Conservation (phyloP, 2,329 filamentous ascomycete species). For the Ceratocystis albifundus region DNA sequence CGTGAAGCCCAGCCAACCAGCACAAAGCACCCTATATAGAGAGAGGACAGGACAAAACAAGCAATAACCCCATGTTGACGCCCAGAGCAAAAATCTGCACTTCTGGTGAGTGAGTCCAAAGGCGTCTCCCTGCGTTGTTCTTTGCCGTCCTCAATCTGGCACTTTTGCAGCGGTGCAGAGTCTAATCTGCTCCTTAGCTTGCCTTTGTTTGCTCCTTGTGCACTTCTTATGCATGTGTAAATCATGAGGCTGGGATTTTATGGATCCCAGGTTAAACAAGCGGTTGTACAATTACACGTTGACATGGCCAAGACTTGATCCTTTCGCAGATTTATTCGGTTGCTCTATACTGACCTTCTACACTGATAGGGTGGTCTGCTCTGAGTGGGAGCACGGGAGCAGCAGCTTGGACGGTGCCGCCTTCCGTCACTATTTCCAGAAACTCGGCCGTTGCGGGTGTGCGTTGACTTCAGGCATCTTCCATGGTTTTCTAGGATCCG, state of each 20-base stretch:
- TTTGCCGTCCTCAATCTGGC: background rate
- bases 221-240: conserved; percentile 9
- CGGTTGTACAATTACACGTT: background rate
- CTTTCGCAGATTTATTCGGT: background rate
- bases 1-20: background rate
- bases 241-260: conserved; percentile 11
- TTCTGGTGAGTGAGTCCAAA: background rate
- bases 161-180: background rate
- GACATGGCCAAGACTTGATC: background rate
- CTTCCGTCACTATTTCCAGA: background rate
- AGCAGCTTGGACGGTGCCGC: background rate
- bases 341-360: background rate
- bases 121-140: background rate
- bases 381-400: background rate
- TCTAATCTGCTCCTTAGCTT: background rate
- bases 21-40: background rate
- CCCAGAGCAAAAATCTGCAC: background rate
- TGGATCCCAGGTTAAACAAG: background rate
- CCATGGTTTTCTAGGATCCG: background rate
- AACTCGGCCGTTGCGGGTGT: background rate
- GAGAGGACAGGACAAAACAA: background rate
- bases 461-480: background rate
- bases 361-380: background rate
- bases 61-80: background rate
- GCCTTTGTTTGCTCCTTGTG: background rate